phyloP scores from a whole-genome alignment of 2,329 filamentous ascomycete species.

The Zarea fungicola region DNA sequence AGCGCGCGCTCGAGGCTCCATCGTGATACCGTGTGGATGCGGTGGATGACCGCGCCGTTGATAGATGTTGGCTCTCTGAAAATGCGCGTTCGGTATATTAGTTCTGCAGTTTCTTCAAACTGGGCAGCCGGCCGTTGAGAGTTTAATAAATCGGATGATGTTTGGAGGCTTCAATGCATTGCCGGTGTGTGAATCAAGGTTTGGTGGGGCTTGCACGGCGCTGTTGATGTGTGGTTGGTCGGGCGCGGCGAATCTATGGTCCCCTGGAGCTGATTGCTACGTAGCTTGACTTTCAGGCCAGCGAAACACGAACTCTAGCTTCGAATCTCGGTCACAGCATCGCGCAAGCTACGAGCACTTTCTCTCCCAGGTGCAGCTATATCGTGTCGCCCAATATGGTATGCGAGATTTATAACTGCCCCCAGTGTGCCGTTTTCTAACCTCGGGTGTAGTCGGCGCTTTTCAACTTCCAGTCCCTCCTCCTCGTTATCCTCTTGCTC shows the following conservation, averaged over 20 bases:
- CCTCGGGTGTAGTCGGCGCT: conserved; percentile 67
- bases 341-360: not conserved
- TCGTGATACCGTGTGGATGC: conserved; percentile 25
- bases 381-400: conserved; percentile 22
- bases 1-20: conserved; percentile 72
- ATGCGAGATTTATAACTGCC: not conserved
- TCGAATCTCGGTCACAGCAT: not conserved
- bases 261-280: conserved; percentile 18
- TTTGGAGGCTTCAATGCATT: not conserved
- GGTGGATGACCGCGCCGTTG: not conserved
- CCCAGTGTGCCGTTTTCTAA: not conserved
- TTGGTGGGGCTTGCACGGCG: not conserved
- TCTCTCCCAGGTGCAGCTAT: not conserved
- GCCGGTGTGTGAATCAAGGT: conserved; percentile 12
- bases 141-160: not conserved
- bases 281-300: conserved; percentile 9
- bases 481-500: conserved; percentile 88
- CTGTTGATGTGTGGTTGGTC: conserved; percentile 13
- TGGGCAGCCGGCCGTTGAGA: too few relatives aligned
- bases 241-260: conserved; percentile 34
- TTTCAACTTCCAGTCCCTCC: conserved; percentile 97
- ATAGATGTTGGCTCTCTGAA: not conserved
- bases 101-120: not conserved
- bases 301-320: conserved; percentile 1
- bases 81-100: not conserved